Evolutionary conservation across 345 rosid species (phyloP).

Genomic region (Populus euphratica): DNA sequence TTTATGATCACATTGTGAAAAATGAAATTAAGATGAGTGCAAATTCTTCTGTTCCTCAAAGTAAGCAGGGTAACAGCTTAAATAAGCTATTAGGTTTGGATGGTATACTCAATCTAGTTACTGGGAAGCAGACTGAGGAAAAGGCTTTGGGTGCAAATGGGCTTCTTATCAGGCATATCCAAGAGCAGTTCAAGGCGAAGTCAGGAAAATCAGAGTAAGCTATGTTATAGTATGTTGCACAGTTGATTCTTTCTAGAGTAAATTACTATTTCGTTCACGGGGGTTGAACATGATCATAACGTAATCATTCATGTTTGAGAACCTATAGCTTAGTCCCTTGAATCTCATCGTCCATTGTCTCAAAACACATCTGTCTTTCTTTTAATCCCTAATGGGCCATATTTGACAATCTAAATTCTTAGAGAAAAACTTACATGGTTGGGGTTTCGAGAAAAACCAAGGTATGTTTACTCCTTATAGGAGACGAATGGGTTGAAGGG

Average conservation of each 20-base stretch:
- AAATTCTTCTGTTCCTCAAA: constrained; percentile 70
- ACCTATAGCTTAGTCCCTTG: background rate
- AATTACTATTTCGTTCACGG: background rate
- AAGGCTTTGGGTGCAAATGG: constrained; percentile 92
- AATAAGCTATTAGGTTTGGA: constrained; percentile 85
- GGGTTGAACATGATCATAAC: background rate
- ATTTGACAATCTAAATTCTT: background rate
- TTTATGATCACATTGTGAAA: constrained; percentile 83
- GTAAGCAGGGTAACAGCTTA: constrained; percentile 81
- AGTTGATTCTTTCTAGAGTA: background rate
- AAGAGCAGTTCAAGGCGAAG: constrained; percentile 89
- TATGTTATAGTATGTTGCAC: background rate
- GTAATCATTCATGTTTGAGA: background rate
- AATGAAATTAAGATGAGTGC: constrained; percentile 92
- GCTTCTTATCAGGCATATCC: constrained; percentile 85
- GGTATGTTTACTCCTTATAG: background rate
- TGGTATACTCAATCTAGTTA: constrained; percentile 84
- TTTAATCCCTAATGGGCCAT: background rate
- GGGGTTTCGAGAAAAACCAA: background rate
- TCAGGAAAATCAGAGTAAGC: constrained; percentile 93
- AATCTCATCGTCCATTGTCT: background rate
- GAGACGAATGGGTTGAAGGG: background rate
- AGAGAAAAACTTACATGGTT: background rate
- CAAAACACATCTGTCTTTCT: background rate
- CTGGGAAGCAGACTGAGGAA: constrained; percentile 82